Base-by-base conservation (phyloP, 306 rosid genomes). In the Fragaria nilgerrensis region DNA sequence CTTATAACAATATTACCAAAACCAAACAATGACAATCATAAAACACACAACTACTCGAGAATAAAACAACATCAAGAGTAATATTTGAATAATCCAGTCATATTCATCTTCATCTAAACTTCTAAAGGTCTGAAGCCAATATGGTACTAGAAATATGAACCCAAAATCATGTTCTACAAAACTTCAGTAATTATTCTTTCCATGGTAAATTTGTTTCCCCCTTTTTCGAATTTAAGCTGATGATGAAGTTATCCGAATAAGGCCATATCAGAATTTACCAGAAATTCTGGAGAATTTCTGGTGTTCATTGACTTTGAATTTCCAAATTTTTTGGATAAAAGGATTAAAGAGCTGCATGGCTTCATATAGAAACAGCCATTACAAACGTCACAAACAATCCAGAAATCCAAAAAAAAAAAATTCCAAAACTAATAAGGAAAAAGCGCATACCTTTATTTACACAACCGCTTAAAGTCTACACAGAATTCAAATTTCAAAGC, bases 261-360 rank as follows among this genome's bases (percentile, higher is more conserved):
- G 0, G 19, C 32, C n/a, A 68, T 41, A 36, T 34, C n/a, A 15
- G 1, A 66, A 66, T 63, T 16, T 6, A 32, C 41, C 68, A 63
- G 25, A 4, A 73, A 73, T 37, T 36, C 12, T 20, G n/a, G 1
- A 32, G 25, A 19, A n/a, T 72, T 73, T 22, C 76, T n/a, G 76
- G 50, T 15, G 19, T 23, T 20, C 43, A 39, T 41, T 23, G 68
- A 73, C 56, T 16, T 25, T 74, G 39, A 52, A 53, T 2, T 4
- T 15, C 47, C 37, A 2, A 39, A 50, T 41, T 37, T 73, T 3
- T 55, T 9, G 53, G 67, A 8, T 34, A 39, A 34, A 55, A 34
- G 36, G 37, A 29, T 50, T 34, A 72, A n/a, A 50, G 32, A 68
- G 74, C 74, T 70, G 62, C 61, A 71, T 48, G 34, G 62, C 56